Evolutionary conservation across 306 rosid genomes (phyloP), one percentile per base, ranked within the genome.

Genomic region (Trifolium pratense): DNA sequence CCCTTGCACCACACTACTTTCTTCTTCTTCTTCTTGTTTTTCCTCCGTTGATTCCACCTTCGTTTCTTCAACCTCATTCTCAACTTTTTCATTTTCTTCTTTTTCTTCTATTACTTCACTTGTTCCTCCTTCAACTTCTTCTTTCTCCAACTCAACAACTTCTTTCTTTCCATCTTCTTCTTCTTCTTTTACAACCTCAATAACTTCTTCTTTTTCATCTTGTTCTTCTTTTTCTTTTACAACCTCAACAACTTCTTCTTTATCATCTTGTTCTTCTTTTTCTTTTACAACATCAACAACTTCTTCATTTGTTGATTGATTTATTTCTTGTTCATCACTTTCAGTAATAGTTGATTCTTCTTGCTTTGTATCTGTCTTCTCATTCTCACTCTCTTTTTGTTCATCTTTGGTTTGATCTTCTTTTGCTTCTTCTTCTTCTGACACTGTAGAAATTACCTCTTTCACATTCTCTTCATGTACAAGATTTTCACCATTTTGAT

Each of bases 401-500:
- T 21, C 25, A 21, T 21, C 25, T 21, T 21, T 21, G 25, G 25
- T 21, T 21, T 21, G 1, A 21, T 21, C 25, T 18, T 48, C 21
- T 79, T 73, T 83, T 66, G 75, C 18, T 5, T 68, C 71, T 34
- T 73, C 32, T 26, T 73, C 32, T 26, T n/a, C 86, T 6, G 68
- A 52, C 32, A 49, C 82, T 45, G 25, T 43, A 12, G 86, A 80
- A 70, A 78, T 80, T 3, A 39, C 42, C 45, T 74, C 53, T 34
- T 82, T 79, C 6, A 25, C 60, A 34, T 76, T 48, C 39, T 82
- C 29, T 37, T 3, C n/a, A 9, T 66, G 73, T 74, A 68, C 81
- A 17, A 68, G 29, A 34, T 55, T 77, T 34, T 75, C 73, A 8
- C 36, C 71, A 16, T 20, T 77, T 34, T 75, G 77, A 8, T 42